Evolutionary conservation across 164 flowering plant genomes (phyloP), one percentile per base, ranked within the genome.

Genomic region (Dillenia turbinata): DNA sequence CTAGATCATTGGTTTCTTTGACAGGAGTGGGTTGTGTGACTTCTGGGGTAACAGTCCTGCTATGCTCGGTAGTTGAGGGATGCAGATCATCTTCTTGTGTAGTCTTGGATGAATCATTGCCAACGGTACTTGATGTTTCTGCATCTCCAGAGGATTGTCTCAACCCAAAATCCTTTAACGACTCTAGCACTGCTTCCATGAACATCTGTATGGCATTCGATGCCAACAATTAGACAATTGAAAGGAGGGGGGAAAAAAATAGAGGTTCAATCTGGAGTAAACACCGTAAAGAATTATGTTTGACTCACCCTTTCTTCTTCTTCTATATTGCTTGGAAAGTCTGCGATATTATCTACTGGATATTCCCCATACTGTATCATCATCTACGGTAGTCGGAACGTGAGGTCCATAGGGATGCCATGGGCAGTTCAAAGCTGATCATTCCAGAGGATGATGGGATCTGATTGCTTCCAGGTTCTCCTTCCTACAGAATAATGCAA

Each of bases 291-390:
- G 24, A 44, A 22, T 9, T 3, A 59, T 10, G 47, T 64, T 6
- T 10, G 45, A 59, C 73, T 65, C 19, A 87, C 98, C 87, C 86
- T 78, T 75, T 94, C 96, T 85, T 94, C 98, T 60, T 94, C 98
- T 59, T 89, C 92, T 53, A 71, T 73, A 63, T 75, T 83, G 74
- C 75, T 70, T 40, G 98, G 98, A 58, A 87, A 82, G 52, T 83
- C 93, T 69, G 84, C 63, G 63, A 78, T 60, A 58, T 78, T 75
- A 65, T 90, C 91, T 54, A 86, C 79, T 22, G 84, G 69, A 71
- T 87, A 93, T 56, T 90, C 98, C 47, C 90, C 83, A 68, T 84
- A 90, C 8, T 81, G 82, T n/a, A 71, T 88, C 96, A 66, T 90
- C 92, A 40, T 92, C 92, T 50, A 78, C 48, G 22, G 76, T 52